phyloP scores from a whole-genome alignment of 2,329 filamentous ascomycete species.

The Parafenestella ontariensis region DNA sequence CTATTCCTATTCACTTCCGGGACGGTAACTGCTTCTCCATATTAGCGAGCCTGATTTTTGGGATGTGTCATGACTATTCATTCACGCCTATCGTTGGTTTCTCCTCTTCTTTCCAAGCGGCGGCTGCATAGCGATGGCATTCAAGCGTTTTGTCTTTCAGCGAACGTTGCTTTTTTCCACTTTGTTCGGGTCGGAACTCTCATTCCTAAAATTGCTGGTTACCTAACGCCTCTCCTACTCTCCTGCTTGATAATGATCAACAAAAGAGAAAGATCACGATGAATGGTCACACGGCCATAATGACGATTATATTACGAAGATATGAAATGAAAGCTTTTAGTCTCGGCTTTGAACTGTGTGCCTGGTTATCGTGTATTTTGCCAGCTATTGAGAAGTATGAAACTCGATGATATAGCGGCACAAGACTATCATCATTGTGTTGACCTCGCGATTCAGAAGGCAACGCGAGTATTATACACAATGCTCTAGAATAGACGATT shows the following conservation, averaged over 20 bases:
- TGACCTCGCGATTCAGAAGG: too few relatives aligned
- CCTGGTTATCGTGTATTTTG: too few relatives aligned
- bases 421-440: too few relatives aligned
- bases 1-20: neutral
- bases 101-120: slow-evolving; percentile 18
- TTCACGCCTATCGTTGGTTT: slow-evolving; percentile 28
- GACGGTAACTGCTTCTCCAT: neutral
- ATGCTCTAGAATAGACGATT: too few relatives aligned
- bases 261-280: slow-evolving; percentile 24
- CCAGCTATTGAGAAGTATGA: neutral
- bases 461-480: too few relatives aligned
- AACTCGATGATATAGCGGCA: neutral
- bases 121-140: slow-evolving; percentile 47
- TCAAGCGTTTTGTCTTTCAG: slow-evolving; percentile 40
- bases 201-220: slow-evolving; percentile 8
- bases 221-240: slow-evolving; percentile 4
- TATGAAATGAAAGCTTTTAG: slow-evolving; percentile 15
- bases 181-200: slow-evolving; percentile 9
- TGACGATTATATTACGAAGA: slow-evolving; percentile 14
- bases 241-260: slow-evolving; percentile 7
- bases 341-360: neutral
- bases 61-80: slow-evolving; percentile 16
- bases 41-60: slow-evolving; percentile 1
- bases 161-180: neutral
- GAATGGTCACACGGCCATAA: slow-evolving; percentile 18